Conservation (phyloP, 768 basidiomycete genomes). For the Trametes gibbosa region DNA sequence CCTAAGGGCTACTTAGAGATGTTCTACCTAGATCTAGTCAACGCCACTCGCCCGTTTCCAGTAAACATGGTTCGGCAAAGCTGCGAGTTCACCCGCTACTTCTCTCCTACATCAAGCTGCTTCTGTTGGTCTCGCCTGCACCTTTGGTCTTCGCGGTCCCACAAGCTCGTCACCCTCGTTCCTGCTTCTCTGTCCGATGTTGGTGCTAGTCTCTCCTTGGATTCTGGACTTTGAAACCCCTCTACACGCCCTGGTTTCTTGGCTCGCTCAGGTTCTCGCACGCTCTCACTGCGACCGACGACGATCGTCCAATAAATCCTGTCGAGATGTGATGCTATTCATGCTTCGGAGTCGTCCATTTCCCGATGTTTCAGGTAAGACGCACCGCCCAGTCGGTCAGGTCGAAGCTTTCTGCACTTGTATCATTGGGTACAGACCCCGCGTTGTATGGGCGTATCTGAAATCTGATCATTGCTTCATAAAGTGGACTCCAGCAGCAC, state of each 20-base stretch:
- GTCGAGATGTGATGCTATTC: neutral
- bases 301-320: neutral
- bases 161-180: neutral
- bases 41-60: too few species aligned
- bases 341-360: neutral
- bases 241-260: neutral
- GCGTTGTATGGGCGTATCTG: conserved; percentile 9
- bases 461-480: neutral
- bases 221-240: neutral
- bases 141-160: neutral
- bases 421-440: neutral
- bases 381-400: neutral
- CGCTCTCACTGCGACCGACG: neutral
- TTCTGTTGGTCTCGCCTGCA: neutral
- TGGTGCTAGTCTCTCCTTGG: neutral
- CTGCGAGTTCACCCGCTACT: too few species aligned
- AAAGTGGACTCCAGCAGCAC: neutral
- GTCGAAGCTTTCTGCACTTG: neutral
- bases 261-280: neutral
- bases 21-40: too few species aligned
- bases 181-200: neutral
- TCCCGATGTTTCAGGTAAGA: neutral
- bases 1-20: too few species aligned
- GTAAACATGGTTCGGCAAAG: too few species aligned
- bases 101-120: neutral